Evolutionary conservation across 441 rosid species (phyloP).

Genomic region (Brassica hybrid): DNA sequence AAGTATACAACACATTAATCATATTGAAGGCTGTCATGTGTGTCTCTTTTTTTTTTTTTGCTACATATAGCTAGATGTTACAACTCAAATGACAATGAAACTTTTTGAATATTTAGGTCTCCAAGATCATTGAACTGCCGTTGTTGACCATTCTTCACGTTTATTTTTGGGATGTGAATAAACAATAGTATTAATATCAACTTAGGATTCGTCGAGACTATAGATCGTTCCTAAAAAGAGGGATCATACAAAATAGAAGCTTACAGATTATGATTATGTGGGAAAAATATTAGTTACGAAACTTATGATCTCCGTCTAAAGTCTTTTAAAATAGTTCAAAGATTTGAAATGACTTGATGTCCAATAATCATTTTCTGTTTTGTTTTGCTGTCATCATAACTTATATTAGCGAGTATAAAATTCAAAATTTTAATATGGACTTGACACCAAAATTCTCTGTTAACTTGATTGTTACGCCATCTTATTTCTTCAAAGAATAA

Average conservation of each 20-base stretch:
- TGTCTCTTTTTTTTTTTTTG: slow-evolving; percentile 3
- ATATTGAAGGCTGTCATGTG: slow-evolving; percentile 26
- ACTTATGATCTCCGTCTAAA: not conserved
- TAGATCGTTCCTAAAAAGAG: not conserved
- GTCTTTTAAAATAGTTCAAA: not conserved
- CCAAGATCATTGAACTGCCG: slow-evolving; percentile 24
- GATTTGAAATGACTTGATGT: not conserved
- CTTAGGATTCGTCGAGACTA: not conserved
- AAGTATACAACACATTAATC: slow-evolving; percentile 9
- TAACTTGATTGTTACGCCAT: too few species aligned
- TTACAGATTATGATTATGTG: not conserved
- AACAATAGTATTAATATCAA: not conserved
- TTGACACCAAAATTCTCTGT: too few species aligned
- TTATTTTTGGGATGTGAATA: not conserved
- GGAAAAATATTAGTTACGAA: not conserved
- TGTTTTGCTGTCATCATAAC: too few species aligned
- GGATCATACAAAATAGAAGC: not conserved
- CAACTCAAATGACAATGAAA: not conserved
- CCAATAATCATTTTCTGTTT: not conserved
- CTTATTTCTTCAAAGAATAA: too few species aligned
- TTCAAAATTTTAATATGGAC: too few species aligned
- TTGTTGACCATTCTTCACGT: slow-evolving; percentile 25
- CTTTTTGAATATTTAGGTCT: slow-evolving; percentile 13
- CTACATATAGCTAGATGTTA: slow-evolving; percentile 14
- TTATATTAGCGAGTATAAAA: too few species aligned